These are phyloP conservation scores for Botrytis fabae DNA, from an alignment of 2,329 filamentous ascomycete species.

Conservation along the genomic window DNA sequence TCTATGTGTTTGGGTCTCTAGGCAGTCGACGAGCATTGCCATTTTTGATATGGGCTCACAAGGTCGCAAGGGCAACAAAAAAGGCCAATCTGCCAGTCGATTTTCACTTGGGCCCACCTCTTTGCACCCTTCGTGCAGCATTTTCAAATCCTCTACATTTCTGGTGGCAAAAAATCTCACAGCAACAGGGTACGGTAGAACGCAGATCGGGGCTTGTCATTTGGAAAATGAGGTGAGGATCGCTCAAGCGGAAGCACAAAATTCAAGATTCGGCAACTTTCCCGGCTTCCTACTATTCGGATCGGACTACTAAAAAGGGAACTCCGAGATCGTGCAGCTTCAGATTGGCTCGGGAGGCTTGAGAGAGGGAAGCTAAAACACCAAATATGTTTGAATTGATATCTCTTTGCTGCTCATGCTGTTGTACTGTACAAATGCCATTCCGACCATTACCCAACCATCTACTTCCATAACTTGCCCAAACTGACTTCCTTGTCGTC, in stretches of 20 bases:
- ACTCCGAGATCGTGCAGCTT: neutral
- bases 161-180: neutral
- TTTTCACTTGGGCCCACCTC: neutral
- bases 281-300: slow-evolving; percentile 9
- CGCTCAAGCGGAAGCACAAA: neutral
- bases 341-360: neutral
- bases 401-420: slow-evolving; percentile 27
- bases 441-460: slow-evolving; percentile 3
- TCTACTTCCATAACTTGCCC: slow-evolving; percentile 81
- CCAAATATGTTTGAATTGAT: slow-evolving; percentile 21
- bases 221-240: slow-evolving; percentile 7
- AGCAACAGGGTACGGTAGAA: neutral
- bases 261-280: neutral
- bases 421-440: slow-evolving; percentile 40
- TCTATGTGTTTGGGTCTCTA: neutral
- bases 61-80: neutral
- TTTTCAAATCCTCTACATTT: neutral
- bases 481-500: slow-evolving; percentile 96
- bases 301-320: slow-evolving; percentile 1
- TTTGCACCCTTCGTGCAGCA: slow-evolving; percentile 8
- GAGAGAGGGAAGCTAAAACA: neutral
- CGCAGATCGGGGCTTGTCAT: slow-evolving; percentile 11
- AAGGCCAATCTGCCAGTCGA: neutral
- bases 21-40: neutral
- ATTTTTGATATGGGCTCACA: neutral